Evolutionary conservation across 371 early-diverging fungal species (phyloP), one percentile per base, ranked within the genome.

Genomic region (Saksenaea vasiformis): DNA sequence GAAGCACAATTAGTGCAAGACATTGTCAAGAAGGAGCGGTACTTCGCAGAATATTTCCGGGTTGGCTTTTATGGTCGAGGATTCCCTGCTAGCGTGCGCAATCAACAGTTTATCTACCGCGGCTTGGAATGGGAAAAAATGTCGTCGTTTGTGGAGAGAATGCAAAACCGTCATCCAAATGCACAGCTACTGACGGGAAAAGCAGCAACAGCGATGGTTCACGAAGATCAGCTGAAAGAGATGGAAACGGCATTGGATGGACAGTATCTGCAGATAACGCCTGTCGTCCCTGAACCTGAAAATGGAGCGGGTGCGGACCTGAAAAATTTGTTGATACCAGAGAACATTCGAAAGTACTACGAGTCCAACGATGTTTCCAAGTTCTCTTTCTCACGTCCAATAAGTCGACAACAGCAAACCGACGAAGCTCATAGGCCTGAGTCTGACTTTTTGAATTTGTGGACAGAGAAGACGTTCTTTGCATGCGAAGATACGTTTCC

Each of bases 11-110:
- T 89, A 43, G 76, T 77, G 26, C 80, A 87, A 10, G 77, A 76
- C 41, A 87, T 93, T 60, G 71, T 80, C 15, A 81, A 74, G 38
- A 84, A 87, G 61, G 87, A 88, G 31, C 79, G 90, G 9, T 90
- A 83, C 58, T 88, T 78, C 62, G 82, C 86, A 1, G 86, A 85
- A 37, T 93, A 91, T 73, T 93, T 87, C 71, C 82, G 91, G 4
- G 94, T 93, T 14, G 89, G 83, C 0, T 92, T 90, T 65, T 91
- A 87, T 69, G 94, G 94, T 5, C 70, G 75, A 34, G 90, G 87
- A 0, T 92, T 87, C 44, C 81, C 85, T 8, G 67, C 76, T 0
- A 72, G 80, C 56, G 66, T 89, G 22, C 83, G 88, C 13, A 85
- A 85, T 56, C 80, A 85, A 34, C 89, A 91, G 62, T 91, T 89